Conservation (phyloP, 495 filamentous ascomycete species). For the Hyaloscypha finlandica region DNA sequence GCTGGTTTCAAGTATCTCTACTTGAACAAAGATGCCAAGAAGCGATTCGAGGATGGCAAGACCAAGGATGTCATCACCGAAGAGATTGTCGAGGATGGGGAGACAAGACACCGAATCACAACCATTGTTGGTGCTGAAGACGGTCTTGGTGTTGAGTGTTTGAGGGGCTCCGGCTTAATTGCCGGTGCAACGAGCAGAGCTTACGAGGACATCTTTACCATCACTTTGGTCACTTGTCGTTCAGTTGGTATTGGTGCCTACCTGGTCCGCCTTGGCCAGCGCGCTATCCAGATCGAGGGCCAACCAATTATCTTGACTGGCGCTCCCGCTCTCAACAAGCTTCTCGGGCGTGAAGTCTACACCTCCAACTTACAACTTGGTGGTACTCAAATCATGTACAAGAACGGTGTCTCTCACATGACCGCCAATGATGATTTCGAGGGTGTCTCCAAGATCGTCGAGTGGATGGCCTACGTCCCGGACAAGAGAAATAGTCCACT, state of each 20-base stretch:
- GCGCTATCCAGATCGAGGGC: slow-evolving; percentile 98
- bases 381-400: slow-evolving; percentile 99
- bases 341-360: slow-evolving; percentile 97
- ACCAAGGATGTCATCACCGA: slow-evolving; percentile 86
- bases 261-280: slow-evolving; percentile 94
- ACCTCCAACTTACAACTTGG: slow-evolving; percentile 98
- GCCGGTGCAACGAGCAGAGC: slow-evolving; percentile 95
- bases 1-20: slow-evolving; percentile 99
- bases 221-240: slow-evolving; percentile 95
- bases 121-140: slow-evolving; percentile 94
- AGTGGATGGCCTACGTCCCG: slow-evolving; percentile 96
- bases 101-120: slow-evolving; percentile 90
- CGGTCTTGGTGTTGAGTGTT: slow-evolving; percentile 94
- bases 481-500: slow-evolving; percentile 89
- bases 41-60: slow-evolving; percentile 83
- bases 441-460: slow-evolving; percentile 95
- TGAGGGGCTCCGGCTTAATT: slow-evolving; percentile 96
- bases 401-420: slow-evolving; percentile 98
- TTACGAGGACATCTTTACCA: slow-evolving; percentile 98
- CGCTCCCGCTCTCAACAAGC: slow-evolving; percentile 96
- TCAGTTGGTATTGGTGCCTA: slow-evolving; percentile 98
- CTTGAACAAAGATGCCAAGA: slow-evolving; percentile 82
- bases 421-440: slow-evolving; percentile 97
- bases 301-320: slow-evolving; percentile 99
- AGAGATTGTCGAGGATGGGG: slow-evolving; percentile 78